Percentiles rank a stretch among this genome's conserved stretches.
These are phyloP conservation scores for Termitomyces sp. DNA, from an alignment of 768 basidiomycete genomes.

Conservation along the genomic window DNA sequence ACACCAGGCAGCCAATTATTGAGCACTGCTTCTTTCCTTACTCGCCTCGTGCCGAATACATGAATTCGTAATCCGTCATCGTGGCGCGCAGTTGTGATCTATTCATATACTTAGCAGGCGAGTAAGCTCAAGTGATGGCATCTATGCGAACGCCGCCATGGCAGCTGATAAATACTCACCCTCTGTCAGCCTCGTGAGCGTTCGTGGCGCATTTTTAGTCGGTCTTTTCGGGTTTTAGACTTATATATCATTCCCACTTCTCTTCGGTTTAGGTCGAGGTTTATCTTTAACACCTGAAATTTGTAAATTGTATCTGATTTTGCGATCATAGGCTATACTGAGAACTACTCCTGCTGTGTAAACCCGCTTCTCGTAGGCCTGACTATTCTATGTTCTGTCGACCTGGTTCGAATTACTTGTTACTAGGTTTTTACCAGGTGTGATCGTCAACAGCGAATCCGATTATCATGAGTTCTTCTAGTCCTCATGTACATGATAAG, in stretches of 20 bases:
- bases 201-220: neutral
- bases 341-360: too few species aligned
- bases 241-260: neutral
- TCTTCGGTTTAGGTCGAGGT: neutral
- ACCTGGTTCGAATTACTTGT: neutral
- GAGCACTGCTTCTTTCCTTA: neutral
- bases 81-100: neutral
- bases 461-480: neutral
- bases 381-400: neutral
- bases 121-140: neutral
- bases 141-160: neutral
- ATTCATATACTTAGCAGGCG: neutral
- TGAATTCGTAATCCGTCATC: neutral
- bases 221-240: neutral
- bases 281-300: neutral
- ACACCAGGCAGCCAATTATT: neutral
- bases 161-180: neutral
- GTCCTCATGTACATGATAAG: neutral
- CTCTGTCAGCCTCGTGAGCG: neutral
- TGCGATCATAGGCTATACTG: too few species aligned
- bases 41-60: neutral
- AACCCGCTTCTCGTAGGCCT: too few species aligned
- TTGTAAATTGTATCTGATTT: neutral
- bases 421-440: neutral
- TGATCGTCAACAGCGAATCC: neutral